Evolutionary conservation across 202 grass and related monocot species (phyloP).

Genomic region (Setaria viridis): DNA sequence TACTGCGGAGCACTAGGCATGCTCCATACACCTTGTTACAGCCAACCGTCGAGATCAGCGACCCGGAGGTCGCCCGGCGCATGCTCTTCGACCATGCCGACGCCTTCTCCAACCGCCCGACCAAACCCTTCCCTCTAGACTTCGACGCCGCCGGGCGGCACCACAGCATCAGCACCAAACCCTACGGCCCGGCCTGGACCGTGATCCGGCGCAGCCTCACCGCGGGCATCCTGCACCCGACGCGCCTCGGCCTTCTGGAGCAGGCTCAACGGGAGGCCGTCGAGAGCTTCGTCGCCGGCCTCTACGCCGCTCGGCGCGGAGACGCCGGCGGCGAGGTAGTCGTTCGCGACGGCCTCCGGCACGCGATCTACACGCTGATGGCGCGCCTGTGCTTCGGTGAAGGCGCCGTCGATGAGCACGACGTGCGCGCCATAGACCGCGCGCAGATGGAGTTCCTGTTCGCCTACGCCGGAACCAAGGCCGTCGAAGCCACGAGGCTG

Average conservation of each 20-base stretch:
- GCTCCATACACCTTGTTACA: too few relatives aligned
- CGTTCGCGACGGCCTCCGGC: conserved; percentile 34
- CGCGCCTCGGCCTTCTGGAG: background rate
- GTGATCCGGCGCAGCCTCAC: conserved; percentile 36
- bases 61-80: background rate
- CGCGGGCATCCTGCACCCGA: conserved; percentile 16
- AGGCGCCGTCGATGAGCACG: background rate
- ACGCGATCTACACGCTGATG: conserved; percentile 19
- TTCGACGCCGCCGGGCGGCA: background rate
- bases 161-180: conserved; percentile 28
- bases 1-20: too few relatives aligned
- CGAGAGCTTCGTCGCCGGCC: background rate
- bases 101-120: background rate
- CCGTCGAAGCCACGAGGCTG: background rate
- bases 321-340: background rate
- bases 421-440: background rate
- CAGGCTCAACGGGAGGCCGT: background rate
- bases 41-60: background rate
- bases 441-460: background rate
- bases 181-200: conserved; percentile 31
- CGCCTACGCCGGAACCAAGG: background rate
- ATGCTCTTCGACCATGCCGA: background rate
- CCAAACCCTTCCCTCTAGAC: too few relatives aligned
- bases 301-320: background rate
- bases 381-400: conserved; percentile 50